These are phyloP conservation scores for Cadophora sp. DNA, from an alignment of 2,329 filamentous ascomycete genomes.

Conservation along the genomic window DNA sequence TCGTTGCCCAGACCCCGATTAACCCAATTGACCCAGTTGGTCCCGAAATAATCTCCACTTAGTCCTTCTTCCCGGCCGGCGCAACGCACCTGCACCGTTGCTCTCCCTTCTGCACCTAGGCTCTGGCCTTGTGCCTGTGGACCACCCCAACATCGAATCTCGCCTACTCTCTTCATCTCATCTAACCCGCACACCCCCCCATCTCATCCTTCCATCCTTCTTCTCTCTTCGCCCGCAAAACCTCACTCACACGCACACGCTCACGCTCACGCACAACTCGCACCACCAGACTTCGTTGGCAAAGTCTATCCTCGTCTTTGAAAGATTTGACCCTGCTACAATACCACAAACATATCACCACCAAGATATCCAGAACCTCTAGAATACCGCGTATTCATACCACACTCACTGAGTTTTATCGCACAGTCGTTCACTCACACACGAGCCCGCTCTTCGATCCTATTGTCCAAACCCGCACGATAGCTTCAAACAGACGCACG, in stretches of 20 bases:
- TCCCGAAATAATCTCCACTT: slow-evolving; percentile 1
- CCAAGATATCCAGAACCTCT: slow-evolving; percentile 22
- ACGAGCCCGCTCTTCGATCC: slow-evolving; percentile 4
- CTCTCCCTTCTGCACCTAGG: background rate
- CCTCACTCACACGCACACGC: slow-evolving; percentile 5
- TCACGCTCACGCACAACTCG: slow-evolving; percentile 8
- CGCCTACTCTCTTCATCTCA: background rate
- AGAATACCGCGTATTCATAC: slow-evolving; percentile 20
- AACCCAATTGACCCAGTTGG: background rate
- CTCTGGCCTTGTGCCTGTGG: too few relatives aligned
- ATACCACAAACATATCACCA: slow-evolving; percentile 30
- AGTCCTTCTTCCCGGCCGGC: background rate
- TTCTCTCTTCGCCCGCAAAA: slow-evolving; percentile 3
- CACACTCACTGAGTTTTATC: slow-evolving; percentile 16
- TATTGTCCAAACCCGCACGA: slow-evolving; percentile 6
- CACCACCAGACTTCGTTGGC: slow-evolving; percentile 60
- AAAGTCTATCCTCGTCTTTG: slow-evolving; percentile 53
- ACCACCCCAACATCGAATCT: background rate
- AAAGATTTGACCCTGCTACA: slow-evolving; percentile 35
- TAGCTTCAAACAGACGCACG: slow-evolving; percentile 8
- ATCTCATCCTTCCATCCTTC: slow-evolving; percentile 3
- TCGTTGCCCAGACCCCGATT: background rate
- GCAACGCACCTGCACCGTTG: background rate
- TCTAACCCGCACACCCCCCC: background rate
- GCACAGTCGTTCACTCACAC: slow-evolving; percentile 17